Evolutionary conservation across 139 green algal genomes (phyloP).

Genomic region (Choricystis sp.): DNA sequence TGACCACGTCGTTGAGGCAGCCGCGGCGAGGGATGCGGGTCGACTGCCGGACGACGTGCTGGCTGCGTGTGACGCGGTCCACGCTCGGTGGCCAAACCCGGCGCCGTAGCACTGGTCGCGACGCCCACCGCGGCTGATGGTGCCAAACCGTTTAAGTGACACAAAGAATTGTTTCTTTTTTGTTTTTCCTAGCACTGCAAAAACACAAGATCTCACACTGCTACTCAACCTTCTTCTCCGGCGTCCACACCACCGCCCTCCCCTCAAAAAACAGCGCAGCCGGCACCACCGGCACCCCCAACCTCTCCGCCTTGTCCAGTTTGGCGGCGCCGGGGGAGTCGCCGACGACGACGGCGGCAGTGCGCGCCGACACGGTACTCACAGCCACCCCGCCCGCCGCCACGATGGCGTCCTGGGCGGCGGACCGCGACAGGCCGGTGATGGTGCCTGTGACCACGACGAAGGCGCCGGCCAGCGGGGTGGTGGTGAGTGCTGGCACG

Average conservation of each 20-base stretch:
- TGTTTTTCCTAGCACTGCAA: too few species aligned
- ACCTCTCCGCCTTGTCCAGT: neutral
- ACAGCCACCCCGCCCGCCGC: neutral
- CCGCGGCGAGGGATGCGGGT: slow-evolving; percentile 27
- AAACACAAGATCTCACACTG: too few species aligned
- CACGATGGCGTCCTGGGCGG: neutral
- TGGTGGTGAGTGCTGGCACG: neutral
- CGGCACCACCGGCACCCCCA: neutral
- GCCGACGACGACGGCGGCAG: neutral
- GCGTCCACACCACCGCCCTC: too few species aligned
- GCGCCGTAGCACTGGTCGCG: slow-evolving; percentile 12
- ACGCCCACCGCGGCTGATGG: too few species aligned
- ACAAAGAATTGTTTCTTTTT: neutral
- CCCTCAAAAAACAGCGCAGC: neutral
- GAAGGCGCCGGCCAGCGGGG: neutral
- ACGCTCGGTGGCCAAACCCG: slow-evolving; percentile 16
- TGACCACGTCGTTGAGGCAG: slow-evolving; percentile 29
- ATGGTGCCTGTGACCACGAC: neutral
- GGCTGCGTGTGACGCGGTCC: slow-evolving; percentile 10
- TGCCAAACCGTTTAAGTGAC: too few species aligned
- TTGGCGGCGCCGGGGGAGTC: neutral
- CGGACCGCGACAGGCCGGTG: neutral
- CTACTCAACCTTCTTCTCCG: too few species aligned
- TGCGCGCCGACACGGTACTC: neutral
- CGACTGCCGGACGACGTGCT: slow-evolving; percentile 1